Evolutionary conservation across 805 yeast species (phyloP).

Genomic region (Ogataea saltuana): DNA sequence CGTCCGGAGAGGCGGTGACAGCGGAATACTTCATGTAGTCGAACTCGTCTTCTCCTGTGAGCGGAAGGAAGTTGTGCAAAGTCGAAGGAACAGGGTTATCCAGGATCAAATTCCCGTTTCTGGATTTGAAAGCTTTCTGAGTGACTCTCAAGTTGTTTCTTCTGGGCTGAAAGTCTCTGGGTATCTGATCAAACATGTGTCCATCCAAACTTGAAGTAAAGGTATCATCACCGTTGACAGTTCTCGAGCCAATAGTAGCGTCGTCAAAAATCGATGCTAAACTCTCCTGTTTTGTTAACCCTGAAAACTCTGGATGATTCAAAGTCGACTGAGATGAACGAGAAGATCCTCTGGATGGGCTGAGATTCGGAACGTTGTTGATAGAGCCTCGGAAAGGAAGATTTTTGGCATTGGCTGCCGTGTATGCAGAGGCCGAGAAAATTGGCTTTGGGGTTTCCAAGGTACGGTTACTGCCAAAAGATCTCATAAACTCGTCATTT

Average conservation of each 20-base stretch:
- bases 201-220: slow-evolving; percentile 33
- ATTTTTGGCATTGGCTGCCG: slow-evolving; percentile 50
- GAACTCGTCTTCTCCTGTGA: slow-evolving; percentile 89
- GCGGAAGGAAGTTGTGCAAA: slow-evolving; percentile 77
- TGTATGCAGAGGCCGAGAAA: slow-evolving; percentile 61
- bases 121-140: slow-evolving; percentile 69
- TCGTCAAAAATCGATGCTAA: slow-evolving; percentile 20
- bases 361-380: slow-evolving; percentile 22
- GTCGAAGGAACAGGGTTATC: slow-evolving; percentile 96
- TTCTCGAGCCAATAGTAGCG: slow-evolving; percentile 21
- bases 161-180: slow-evolving; percentile 38
- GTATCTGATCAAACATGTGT: slow-evolving; percentile 34
- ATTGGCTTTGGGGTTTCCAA: slow-evolving; percentile 67
- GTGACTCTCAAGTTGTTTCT: slow-evolving; percentile 37
- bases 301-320: slow-evolving; percentile 4
- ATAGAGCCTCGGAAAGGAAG: slow-evolving; percentile 26
- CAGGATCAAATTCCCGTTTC: slow-evolving; percentile 79
- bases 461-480: slow-evolving; percentile 42
- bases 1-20: slow-evolving; percentile 90
- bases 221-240: slow-evolving; percentile 23
- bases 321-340: slow-evolving; percentile 25
- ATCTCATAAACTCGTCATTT: slow-evolving; percentile 36
- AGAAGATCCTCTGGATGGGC: slow-evolving; percentile 29
- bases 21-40: slow-evolving; percentile 97
- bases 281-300: slow-evolving; percentile 18